Evolutionary conservation across 768 basidiomycete species (phyloP).

Genomic region (Mycena galopus): DNA sequence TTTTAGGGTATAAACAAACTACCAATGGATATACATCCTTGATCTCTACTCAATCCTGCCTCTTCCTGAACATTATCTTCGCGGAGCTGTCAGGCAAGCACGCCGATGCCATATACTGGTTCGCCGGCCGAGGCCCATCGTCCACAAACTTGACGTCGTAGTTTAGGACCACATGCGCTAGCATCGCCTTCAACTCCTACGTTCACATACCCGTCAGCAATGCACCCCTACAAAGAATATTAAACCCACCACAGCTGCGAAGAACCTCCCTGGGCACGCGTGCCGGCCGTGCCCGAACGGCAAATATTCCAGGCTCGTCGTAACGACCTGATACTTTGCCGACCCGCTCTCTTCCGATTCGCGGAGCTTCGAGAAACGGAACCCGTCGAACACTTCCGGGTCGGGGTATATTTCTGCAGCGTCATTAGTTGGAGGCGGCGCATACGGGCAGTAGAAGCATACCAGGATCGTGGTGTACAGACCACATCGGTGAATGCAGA

Average conservation of each 20-base stretch:
- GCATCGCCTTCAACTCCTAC: slow-evolving; percentile 32
- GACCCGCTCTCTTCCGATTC: slow-evolving; percentile 20
- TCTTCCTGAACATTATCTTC: slow-evolving; percentile 29
- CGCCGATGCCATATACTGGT: slow-evolving; percentile 31
- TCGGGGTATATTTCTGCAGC: slow-evolving; percentile 28
- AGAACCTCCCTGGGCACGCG: slow-evolving; percentile 22
- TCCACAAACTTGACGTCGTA: slow-evolving; percentile 33
- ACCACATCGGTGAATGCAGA: slow-evolving; percentile 28
- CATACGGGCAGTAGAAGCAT: not conserved
- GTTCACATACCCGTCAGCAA: not conserved
- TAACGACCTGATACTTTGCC: slow-evolving; percentile 23
- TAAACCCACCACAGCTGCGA: slow-evolving; percentile 15
- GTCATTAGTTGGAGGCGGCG: not conserved
- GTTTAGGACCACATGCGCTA: slow-evolving; percentile 30
- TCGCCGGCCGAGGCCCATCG: slow-evolving; percentile 22
- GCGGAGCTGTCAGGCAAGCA: slow-evolving; percentile 28
- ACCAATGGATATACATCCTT: not conserved
- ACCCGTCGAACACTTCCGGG: slow-evolving; percentile 27
- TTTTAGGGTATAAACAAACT: no score
- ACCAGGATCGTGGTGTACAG: slow-evolving; percentile 30
- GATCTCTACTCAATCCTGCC: not conserved
- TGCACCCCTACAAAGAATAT: not conserved
- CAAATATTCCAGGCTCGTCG: slow-evolving; percentile 29
- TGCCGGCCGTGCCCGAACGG: slow-evolving; percentile 33
- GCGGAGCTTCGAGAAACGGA: slow-evolving; percentile 29